Conservation (phyloP, 139 green algal species). For the Chlorella ohadii region DNA sequence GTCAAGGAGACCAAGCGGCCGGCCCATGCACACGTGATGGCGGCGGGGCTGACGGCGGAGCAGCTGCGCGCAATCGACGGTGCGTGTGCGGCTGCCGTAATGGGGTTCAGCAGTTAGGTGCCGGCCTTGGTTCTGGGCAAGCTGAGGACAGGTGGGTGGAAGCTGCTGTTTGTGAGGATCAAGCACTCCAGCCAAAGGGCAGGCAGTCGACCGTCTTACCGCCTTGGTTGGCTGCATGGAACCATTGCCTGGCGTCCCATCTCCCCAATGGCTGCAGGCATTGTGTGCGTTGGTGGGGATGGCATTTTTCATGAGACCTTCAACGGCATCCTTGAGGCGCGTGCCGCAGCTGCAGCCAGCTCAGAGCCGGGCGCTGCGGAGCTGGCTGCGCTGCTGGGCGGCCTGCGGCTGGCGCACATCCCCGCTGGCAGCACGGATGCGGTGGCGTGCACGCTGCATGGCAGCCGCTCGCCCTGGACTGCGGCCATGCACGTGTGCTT, state of each 20-base stretch:
- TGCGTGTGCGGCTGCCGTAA: not conserved
- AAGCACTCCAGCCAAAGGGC: not conserved
- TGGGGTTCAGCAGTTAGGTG: no score
- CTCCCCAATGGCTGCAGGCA: not conserved
- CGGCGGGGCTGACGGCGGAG: slow-evolving; percentile 58
- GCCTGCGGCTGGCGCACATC: slow-evolving; percentile 82
- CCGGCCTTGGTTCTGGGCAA: not conserved
- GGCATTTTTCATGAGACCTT: slow-evolving; percentile 92
- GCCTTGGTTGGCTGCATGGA: no score
- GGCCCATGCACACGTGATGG: slow-evolving; percentile 62
- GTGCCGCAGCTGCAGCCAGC: slow-evolving; percentile 7
- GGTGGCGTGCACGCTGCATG: slow-evolving; percentile 85
- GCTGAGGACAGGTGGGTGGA: no score
- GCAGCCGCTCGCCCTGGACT: slow-evolving; percentile 69
- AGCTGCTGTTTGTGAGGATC: no score
- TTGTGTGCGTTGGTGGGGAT: slow-evolving; percentile 77
- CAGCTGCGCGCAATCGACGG: slow-evolving; percentile 69
- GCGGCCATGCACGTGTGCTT: slow-evolving; percentile 87
- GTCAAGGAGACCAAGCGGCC: slow-evolving; percentile 64
- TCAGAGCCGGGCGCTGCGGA: not conserved
- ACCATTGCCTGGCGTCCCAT: not conserved
- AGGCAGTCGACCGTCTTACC: not conserved
- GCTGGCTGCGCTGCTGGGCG: not conserved
- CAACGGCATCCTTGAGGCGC: slow-evolving; percentile 74
- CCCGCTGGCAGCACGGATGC: slow-evolving; percentile 87